Evolutionary conservation across 2,329 filamentous ascomycete genomes (phyloP), one percentile per base, ranked within the genome.

Genomic region (Dactylellina leptospora): DNA sequence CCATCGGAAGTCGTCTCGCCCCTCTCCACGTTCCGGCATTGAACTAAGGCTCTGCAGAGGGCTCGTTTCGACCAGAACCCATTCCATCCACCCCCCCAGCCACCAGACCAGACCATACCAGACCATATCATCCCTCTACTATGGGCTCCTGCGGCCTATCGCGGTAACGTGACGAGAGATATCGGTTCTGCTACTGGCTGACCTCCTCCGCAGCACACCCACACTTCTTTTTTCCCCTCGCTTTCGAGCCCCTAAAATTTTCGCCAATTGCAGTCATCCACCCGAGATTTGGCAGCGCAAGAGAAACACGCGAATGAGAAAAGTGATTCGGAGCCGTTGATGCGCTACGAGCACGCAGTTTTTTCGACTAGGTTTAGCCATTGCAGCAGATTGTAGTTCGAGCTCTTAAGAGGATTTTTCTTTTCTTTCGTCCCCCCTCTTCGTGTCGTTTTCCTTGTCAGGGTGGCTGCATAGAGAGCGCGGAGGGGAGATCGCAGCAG

Each of bases 181-280:
- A 44, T 25, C 59, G 33, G 48, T 18, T 48, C 40, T 64, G 27
- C 23, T 62, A 33, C 33, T 55, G 51, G 51, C 51, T 42, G 51
- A 13, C 18, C 11, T 48, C 45, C 23, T 42, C 36, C 30, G 18
- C 25, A 16, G 33, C 61, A 66, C 40, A 45, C 40, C 28, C 53
- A 66, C 51, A 53, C 30, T 25, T 42, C 33, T 58, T 51, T 58
- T 51, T 27, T 28, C 58, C 44, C 51, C 50, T 63, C 59, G 59
- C 59, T 63, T 63, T 53, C 33, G 45, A 30, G 33, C 58, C 66
- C 58, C 54, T 53, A 71, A 71, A 71, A 62, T 45, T 55, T 56
- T 72, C 68, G 68, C 68, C 68, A 72, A 72, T 72, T 72, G 68
- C 51, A 72, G 68, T 72, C 59, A 72, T 72, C 68, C 59, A 64